These are phyloP conservation scores for Ophiostoma sp. DNA, from an alignment of 2,329 filamentous ascomycete genomes.

Conservation along the genomic window DNA sequence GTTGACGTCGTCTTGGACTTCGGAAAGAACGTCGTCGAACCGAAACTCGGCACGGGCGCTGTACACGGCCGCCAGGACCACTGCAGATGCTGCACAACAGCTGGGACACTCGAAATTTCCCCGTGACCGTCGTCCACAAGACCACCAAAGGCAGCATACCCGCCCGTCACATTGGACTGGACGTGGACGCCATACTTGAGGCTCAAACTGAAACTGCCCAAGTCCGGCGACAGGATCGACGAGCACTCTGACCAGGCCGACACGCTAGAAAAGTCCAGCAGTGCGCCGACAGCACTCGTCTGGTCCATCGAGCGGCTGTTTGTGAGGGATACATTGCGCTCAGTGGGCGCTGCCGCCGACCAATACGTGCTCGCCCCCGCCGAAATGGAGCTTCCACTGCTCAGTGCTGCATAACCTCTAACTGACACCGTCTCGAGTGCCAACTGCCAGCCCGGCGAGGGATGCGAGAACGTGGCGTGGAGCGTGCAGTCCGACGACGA, in stretches of 20 bases:
- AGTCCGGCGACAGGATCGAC: not conserved
- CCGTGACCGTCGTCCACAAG: slow-evolving; percentile 14
- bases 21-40: slow-evolving; percentile 5
- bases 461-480: not conserved
- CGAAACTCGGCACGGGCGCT: not conserved
- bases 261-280: slow-evolving; percentile 13
- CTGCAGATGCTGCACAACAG: slow-evolving; percentile 15
- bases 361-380: not conserved
- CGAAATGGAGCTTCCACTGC: slow-evolving; percentile 1
- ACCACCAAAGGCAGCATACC: slow-evolving; percentile 12
- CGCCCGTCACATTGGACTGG: not conserved
- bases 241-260: slow-evolving; percentile 13
- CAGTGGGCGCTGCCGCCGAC: not conserved
- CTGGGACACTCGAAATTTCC: not conserved
- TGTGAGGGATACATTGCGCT: not conserved
- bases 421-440: not conserved
- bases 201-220: not conserved
- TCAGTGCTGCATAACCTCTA: slow-evolving; percentile 3
- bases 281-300: not conserved
- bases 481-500: not conserved
- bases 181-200: not conserved
- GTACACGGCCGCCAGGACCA: slow-evolving; percentile 17
- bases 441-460: slow-evolving; percentile 15
- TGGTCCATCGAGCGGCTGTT: not conserved
- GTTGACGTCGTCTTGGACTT: slow-evolving; percentile 5